Conservation (phyloP, 139 green algal species). For the Chlorella sp. region DNA sequence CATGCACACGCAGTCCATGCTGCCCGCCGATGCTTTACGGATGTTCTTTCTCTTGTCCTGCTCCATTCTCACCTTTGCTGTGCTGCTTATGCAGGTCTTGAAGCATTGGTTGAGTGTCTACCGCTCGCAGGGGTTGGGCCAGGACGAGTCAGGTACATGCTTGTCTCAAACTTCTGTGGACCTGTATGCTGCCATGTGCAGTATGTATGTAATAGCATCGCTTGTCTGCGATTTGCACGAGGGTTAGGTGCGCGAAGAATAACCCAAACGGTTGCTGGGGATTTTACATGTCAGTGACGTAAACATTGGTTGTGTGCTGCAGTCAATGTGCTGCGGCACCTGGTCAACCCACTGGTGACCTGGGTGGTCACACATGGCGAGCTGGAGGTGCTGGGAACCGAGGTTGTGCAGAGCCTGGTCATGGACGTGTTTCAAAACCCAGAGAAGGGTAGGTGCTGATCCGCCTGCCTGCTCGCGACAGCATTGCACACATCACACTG, state of each 20-base stretch:
- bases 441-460: neutral
- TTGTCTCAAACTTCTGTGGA: too few species aligned
- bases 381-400: slow-evolving; percentile 50
- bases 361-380: slow-evolving; percentile 62
- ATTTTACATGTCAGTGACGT: neutral
- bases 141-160: slow-evolving; percentile 22
- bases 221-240: neutral
- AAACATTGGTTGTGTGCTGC: slow-evolving; percentile 6
- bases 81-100: slow-evolving; percentile 10
- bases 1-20: too few species aligned
- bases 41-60: neutral
- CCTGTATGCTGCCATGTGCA: too few species aligned
- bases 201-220: too few species aligned
- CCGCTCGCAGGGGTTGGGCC: neutral
- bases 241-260: neutral
- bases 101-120: slow-evolving; percentile 35
- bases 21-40: neutral
- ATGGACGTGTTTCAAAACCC: slow-evolving; percentile 43
- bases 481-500: neutral
- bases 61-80: neutral
- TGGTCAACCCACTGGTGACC: slow-evolving; percentile 87
- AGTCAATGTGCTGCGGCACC: slow-evolving; percentile 71
- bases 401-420: slow-evolving; percentile 55
- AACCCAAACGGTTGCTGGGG: neutral
- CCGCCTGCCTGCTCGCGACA: neutral